Evolutionary conservation across 1,139 yeast species (phyloP), one percentile per base, ranked within the genome.

Genomic region (Yamadazyma atlantica): DNA sequence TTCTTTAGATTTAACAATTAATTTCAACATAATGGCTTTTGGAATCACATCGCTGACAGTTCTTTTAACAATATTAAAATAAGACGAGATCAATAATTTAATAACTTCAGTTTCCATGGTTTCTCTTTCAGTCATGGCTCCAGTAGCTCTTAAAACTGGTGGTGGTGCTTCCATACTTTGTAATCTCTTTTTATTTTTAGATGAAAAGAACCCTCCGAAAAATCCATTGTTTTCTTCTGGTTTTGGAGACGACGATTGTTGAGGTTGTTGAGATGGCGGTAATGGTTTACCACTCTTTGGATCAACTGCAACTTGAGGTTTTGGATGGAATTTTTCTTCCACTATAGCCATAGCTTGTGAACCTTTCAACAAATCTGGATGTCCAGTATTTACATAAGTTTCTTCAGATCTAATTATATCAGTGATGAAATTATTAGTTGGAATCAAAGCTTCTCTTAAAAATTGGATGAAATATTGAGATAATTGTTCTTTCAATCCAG

Each of bases 101-200:
- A 92, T 92, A 29, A 92, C 97, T 57, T 92, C 98, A 0, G 97
- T 92, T 64, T 92, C 98, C 80, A 87, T 85, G 25, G 90, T 80
- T 66, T 92, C 98, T 53, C 97, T 82, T 60, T 92, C 98, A 17
- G 95, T 80, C 87, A 92, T 83, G 41, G 86, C 82, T 31, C 97
- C 97, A 17, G 95, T 82, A 5, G 98, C 98, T 62, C 92, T 85
- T 59, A 92, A 79, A 11, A 89, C 90, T 28, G 95, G 81, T 31
- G 98, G 98, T 35, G 98, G 98, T 2, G 96, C 90, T 62, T 92
- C 98, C 95, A 92, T 87, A 22, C 90, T 84, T 33, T 94, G 97
- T 55, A 90, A 75, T 64, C 95, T 82, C 77, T 90, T 90, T 66
- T 90, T 92, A 64, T 89, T 90, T 64, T 92, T 89, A 7, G 94